Conservation (phyloP, 306 rosid species). For the Prosopis cineraria region DNA sequence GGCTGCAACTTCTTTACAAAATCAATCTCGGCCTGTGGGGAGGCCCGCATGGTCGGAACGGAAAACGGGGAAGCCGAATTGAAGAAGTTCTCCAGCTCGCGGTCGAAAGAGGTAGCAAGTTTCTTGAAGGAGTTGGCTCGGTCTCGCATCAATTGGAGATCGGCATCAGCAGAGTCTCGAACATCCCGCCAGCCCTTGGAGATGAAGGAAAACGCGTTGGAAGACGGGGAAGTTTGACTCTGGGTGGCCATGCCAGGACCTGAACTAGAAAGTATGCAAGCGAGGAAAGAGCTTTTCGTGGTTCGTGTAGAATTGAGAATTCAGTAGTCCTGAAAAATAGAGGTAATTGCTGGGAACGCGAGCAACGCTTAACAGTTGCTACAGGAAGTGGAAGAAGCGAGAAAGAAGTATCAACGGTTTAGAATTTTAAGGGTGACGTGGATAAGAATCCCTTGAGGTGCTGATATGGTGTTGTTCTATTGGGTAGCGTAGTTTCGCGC, state of each 20-base stretch:
- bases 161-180: conserved; percentile 94
- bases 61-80: conserved; percentile 59
- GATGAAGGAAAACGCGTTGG: conserved; percentile 78
- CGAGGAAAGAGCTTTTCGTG: background rate
- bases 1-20: conserved; percentile 87
- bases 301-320: background rate
- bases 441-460: conserved; percentile 18
- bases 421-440: conserved; percentile 29
- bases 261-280: background rate
- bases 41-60: conserved; percentile 68
- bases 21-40: conserved; percentile 80
- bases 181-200: conserved; percentile 96
- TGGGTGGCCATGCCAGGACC: conserved; percentile 52
- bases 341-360: background rate
- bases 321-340: background rate
- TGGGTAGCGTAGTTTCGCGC: conserved; percentile 25
- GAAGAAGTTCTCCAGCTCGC: conserved; percentile 87
- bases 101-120: conserved; percentile 86
- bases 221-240: conserved; percentile 51
- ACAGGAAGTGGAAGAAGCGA: background rate
- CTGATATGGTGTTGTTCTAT: conserved; percentile 16
- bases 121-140: conserved; percentile 92
- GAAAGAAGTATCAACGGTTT: conserved; percentile 21
- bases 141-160: conserved; percentile 78
- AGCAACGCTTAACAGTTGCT: background rate